Base-by-base conservation (phyloP, 345 rosid species). In the Euclidium syriacum region DNA sequence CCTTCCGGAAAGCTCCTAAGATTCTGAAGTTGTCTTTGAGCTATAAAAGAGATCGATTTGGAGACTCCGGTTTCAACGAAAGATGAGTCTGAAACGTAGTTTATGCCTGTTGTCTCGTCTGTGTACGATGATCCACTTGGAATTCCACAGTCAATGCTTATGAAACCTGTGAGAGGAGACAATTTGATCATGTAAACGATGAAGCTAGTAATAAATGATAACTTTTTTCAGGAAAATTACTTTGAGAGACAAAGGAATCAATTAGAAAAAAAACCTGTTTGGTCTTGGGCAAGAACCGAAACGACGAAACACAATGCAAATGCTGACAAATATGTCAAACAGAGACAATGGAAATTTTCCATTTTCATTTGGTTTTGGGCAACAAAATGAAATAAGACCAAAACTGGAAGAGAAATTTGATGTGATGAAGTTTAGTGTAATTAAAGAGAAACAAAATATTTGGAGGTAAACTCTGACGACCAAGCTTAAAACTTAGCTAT, bases 91-190 rank as follows among this genome's bases (percentile, higher is more conserved):
- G 85, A 78, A n/a, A 58, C 66, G 49, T 80, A 80, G 62, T 63
- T 48, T 8, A 80, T 34, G 1, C 71, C 70, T 1, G 75, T 78
- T 20, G 41, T 48, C 5, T 64, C 6, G 3, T 78, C 80, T 10
- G 15, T 63, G 30, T 78, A 78, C 5, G 56, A 63, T 39, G 71
- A 49, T 24, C 48, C 59, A 29, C 43, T 49, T 29, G 69, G 44
- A 15, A 73, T 42, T 8, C 83, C 81, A 72, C 75, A 80, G 15
- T 80, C 83, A 7, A 77, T 68, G 75, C 83, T 77, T 14, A 77
- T 74, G 52, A 79, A 79, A 22, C 79, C 81, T 70, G 41, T 32
- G n/a, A n/a, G n/a, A n/a, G 18, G 11, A 12, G 4, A 43, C 3
- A 43, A 5, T 15, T 35, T 43, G 7, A 9, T 17, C 15, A 52